Evolutionary conservation across 2,329 filamentous ascomycete genomes (phyloP), one percentile per base, ranked within the genome.

Genomic region (Pyrenophora tritici-repentis): DNA sequence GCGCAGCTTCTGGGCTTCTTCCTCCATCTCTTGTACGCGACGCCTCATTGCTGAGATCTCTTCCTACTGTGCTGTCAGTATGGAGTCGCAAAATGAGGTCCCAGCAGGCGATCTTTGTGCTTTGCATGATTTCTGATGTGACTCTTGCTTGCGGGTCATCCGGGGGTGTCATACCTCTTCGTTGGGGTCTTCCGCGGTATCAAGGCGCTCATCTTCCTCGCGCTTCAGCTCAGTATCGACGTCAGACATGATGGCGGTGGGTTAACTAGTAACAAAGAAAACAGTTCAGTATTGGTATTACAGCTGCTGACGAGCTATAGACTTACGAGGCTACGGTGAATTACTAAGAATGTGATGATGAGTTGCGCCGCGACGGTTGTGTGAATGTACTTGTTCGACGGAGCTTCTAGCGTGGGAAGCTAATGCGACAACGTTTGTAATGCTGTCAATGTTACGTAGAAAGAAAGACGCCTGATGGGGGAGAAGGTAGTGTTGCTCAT

Each of bases 1-100:
- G 24, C 80, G 79, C 7, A 87, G 76, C 61, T 81, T 81, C 5
- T 76, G 72, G 1, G 78, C 81, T 62, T 87, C 84, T 17, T 86
- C 79, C 50, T 84, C 79, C 61, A 87, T 81, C 65, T 80, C 78
- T 65, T 79, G 75, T 17, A 81, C 78, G 63, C 78, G 78, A 67
- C 78, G 76, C 70, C 79, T 80, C 79, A 81, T 81, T 16, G 77
- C 77, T 18, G 73, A 72, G 55, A 81, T 80, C 47, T 75, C 73
- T 40, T 75, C 71, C 70, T 74, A 46, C 12, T 20, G 44, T 38
- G 33, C 17, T 41, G 54, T 62, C 36, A 58, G 54, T 42, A 42
- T 41, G 16, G 3, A 14, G 14, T 10, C 29, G 7, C 17, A 29
- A 24, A 1, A 14, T 18, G 9, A 12, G 26, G 26, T 9, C 2